A percentile compares a stretch with the other conserved stretches of the same genome.
phyloP scores from a whole-genome alignment of 495 filamentous ascomycete genomes.

The Hypoxylon intermedium region DNA sequence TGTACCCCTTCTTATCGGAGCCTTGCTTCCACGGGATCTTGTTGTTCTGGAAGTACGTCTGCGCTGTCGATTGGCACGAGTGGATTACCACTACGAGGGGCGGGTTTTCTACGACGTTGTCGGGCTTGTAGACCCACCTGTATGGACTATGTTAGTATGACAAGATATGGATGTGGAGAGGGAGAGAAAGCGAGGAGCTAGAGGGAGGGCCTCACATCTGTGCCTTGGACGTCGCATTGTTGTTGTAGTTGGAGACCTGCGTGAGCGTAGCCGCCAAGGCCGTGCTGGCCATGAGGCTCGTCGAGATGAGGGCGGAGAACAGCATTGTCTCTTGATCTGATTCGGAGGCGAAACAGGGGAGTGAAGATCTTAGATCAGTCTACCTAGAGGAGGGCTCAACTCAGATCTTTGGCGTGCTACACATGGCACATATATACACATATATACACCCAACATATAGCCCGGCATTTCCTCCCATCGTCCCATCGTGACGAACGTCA shows the following conservation, averaged over 20 bases:
- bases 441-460: background rate
- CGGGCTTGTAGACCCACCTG: conserved; percentile 62
- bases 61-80: conserved; percentile 61
- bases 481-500: conserved; percentile 14
- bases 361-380: conserved; percentile 3
- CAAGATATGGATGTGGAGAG: background rate
- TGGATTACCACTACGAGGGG: conserved; percentile 64
- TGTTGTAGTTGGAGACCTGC: conserved; percentile 47
- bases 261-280: conserved; percentile 43
- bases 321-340: conserved; percentile 9
- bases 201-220: conserved; percentile 40
- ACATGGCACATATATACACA: conserved; percentile 14
- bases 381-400: background rate
- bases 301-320: conserved; percentile 21
- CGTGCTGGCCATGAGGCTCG: conserved; percentile 27
- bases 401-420: background rate
- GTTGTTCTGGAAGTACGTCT: conserved; percentile 57
- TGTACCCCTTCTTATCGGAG: conserved; percentile 63
- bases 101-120: conserved; percentile 58
- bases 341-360: background rate
- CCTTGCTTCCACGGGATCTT: conserved; percentile 58
- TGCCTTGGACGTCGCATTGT: conserved; percentile 49
- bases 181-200: background rate
- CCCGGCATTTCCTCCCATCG: conserved; percentile 3
- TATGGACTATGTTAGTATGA: background rate